Base-by-base conservation (phyloP, 208 protist genomes). In the Trypanosoma cruzi region DNA sequence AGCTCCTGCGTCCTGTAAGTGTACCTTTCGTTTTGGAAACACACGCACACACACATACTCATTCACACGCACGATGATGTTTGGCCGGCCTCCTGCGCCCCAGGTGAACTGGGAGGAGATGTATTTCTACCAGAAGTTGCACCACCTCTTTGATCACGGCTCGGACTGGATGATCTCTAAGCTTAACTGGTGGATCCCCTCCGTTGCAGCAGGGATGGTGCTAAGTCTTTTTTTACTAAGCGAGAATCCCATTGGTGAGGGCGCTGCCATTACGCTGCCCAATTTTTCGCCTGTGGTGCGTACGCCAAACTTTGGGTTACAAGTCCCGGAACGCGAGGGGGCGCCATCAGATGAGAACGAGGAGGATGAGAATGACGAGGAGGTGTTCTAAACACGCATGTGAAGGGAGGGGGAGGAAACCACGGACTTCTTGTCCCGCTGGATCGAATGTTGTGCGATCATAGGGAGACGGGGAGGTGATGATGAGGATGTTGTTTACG, bases 101-200 rank as follows among this genome's bases (percentile, higher is more conserved):
- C 82, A 87, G 65, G 92, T 88, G 72, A 81, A 90, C 46, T 96
- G 91, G 91, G 71, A 69, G 48, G 84, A 77, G 29, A 91, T 93
- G 85, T 94, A 93, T 80, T 86, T 96, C 37, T 91, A 94, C 72
- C 83, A 96, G 58, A 91, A 85, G 64, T 28, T 96, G 53, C 88
- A 81, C 52, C 88, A 94, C 72, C 84, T 96, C 60, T 69, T 93
- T 28, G 87, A 96, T 64, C 83, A 93, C 77, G 83, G 73, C 49
- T 56, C 82, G 24, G 77, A 94, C 66, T 93, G 81, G 55, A 70
- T 96, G 53, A 78, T 94, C 37, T 75, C 81, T 18, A 94, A 94
- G 71, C 64, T 82, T 44, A 82, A 89, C 65, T 96, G 88, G 87
- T 96, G 91, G 89, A 29, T 96, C 14, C 91, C 91, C 18, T 85